These are phyloP conservation scores for Rhodocollybia butyracea DNA, from an alignment of 768 basidiomycete genomes.

Conservation along the genomic window DNA sequence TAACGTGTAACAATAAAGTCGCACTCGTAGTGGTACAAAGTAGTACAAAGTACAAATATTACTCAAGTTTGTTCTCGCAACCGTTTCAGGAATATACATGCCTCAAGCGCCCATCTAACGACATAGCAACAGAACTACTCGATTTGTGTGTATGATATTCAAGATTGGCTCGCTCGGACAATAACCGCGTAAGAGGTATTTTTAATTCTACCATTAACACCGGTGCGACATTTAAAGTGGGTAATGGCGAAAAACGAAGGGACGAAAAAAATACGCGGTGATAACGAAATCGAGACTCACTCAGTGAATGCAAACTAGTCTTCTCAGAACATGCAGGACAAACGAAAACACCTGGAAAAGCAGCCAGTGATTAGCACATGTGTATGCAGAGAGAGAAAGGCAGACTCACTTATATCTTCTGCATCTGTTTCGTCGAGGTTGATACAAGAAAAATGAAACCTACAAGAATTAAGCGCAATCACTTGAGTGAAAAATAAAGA, in stretches of 20 bases:
- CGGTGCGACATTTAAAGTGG: not conserved
- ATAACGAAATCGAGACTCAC: slow-evolving; percentile 55
- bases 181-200: not conserved
- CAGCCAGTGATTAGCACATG: slow-evolving; percentile 7
- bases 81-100: no score
- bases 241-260: not conserved
- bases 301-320: slow-evolving; percentile 64
- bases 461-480: slow-evolving; percentile 23
- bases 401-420: slow-evolving; percentile 71
- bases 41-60: not conserved
- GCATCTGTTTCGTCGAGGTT: slow-evolving; percentile 60
- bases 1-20: not conserved
- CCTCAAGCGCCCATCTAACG: no score
- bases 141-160: not conserved
- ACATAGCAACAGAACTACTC: not conserved
- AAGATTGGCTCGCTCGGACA: not conserved
- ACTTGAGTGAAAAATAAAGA: slow-evolving; percentile 2
- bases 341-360: slow-evolving; percentile 52
- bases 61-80: not conserved
- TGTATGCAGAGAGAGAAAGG: slow-evolving; percentile 2
- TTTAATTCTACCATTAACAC: slow-evolving; percentile 2
- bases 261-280: slow-evolving; percentile 9
- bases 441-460: slow-evolving; percentile 86
- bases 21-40: not conserved
- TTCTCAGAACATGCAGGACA: slow-evolving; percentile 53